phyloP scores from a whole-genome alignment of 805 yeast genomes.

The Wickerhamiella qilinensis region DNA sequence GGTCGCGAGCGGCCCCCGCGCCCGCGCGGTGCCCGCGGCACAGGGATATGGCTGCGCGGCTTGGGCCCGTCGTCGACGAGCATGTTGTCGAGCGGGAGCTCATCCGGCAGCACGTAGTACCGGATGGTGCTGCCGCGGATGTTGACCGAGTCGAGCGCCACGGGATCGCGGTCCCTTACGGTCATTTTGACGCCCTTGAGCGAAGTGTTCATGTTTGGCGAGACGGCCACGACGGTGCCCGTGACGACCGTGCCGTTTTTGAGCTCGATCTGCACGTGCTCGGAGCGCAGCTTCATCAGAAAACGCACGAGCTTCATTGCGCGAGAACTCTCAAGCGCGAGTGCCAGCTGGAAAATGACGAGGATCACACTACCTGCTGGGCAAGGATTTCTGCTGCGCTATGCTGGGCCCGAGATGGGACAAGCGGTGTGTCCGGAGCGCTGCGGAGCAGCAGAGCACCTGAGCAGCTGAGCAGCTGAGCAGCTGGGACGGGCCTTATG shows the following conservation, averaged over 20 bases:
- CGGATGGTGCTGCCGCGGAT: constrained; percentile 83
- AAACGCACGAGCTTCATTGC: constrained; percentile 29
- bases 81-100: constrained; percentile 44
- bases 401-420: no score
- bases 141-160: constrained; percentile 58
- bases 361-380: no score
- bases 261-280: constrained; percentile 77
- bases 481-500: no score
- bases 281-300: constrained; percentile 70
- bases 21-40: background rate
- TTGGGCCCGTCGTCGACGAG: constrained; percentile 29
- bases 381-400: no score
- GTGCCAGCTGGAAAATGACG: no score
- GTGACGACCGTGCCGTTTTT: constrained; percentile 79
- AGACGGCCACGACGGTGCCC: constrained; percentile 70
- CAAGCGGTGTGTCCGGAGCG: no score
- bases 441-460: no score
- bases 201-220: constrained; percentile 83
- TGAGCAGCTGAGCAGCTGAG: no score
- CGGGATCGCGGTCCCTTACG: constrained; percentile 51
- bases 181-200: constrained; percentile 69
- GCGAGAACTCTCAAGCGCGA: no score
- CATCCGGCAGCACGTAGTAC: constrained; percentile 70
- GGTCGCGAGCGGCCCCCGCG: constrained; percentile 3
- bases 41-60: constrained; percentile 14